These are phyloP conservation scores for Microcyclospora pomicola DNA, from an alignment of 2,329 filamentous ascomycete species.

Conservation along the genomic window DNA sequence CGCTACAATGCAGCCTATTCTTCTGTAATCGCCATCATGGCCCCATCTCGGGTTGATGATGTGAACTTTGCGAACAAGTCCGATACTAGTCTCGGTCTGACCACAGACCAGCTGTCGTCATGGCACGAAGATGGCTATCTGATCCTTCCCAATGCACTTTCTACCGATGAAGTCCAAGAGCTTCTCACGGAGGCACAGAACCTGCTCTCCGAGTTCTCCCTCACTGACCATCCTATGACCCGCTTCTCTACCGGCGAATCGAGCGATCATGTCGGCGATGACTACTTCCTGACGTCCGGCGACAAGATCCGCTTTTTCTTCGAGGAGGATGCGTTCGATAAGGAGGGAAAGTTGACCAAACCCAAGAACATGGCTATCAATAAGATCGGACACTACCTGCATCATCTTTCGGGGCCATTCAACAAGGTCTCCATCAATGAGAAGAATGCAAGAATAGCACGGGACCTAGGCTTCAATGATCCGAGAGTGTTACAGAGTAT, in stretches of 20 bases:
- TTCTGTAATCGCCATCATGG: background rate
- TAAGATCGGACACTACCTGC: slow-evolving; percentile 40
- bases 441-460: slow-evolving; percentile 50
- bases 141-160: slow-evolving; percentile 65
- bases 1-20: too few relatives aligned
- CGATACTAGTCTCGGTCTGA: slow-evolving; percentile 41
- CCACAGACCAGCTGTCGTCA: slow-evolving; percentile 51
- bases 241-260: slow-evolving; percentile 74
- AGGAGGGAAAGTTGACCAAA: slow-evolving; percentile 49
- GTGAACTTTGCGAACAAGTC: slow-evolving; percentile 13
- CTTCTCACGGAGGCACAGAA: slow-evolving; percentile 62
- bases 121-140: slow-evolving; percentile 84
- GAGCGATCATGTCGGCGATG: slow-evolving; percentile 74
- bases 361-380: slow-evolving; percentile 80
- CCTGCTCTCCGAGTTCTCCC: slow-evolving; percentile 60
- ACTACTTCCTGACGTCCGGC: slow-evolving; percentile 81
- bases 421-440: slow-evolving; percentile 40
- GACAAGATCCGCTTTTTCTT: slow-evolving; percentile 96
- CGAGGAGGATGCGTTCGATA: slow-evolving; percentile 78
- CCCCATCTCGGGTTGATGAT: slow-evolving; percentile 10
- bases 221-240: slow-evolving; percentile 82
- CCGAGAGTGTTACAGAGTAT: slow-evolving; percentile 80
- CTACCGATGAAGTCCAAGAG: slow-evolving; percentile 46
- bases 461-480: slow-evolving; percentile 58
- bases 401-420: slow-evolving; percentile 33